Base-by-base conservation (phyloP, 1,139 yeast genomes). In the Geotrichum cucujoidarum region DNA sequence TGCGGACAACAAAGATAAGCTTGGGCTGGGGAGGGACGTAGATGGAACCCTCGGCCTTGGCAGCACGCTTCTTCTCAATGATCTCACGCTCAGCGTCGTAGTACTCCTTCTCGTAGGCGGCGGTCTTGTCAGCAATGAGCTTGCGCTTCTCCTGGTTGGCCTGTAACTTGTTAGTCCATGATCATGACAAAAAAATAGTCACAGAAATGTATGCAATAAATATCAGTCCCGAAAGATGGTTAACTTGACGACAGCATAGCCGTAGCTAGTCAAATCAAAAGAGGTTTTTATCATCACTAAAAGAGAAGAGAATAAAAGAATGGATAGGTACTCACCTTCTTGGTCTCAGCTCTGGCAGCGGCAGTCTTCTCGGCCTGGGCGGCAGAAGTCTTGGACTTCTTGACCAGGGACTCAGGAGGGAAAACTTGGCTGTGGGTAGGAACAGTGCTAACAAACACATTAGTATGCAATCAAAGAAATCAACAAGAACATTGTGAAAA, bases 181-280 rank as follows among this genome's bases (percentile, higher is more conserved):
- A 51, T 55, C 53, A 43, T 59, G 63, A 63, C 57, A 40, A 24
- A 30, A 32, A 24, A 24, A 24, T 10, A 10, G 10, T 6, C 27
- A 24, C 39, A 46, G 38, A 25, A n/a, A 27, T 30, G 27, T 8
- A 32, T 52, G 37, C 20, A 31, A 33, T 34, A 37, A 31, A 51
- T 47, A 68, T 89, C 97, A 89, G 97, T 75, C 96, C 95, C 95
- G 97, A 89, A 89, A 89, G 97, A 89, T 89, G 97, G 97, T 89
- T 88, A 83, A 83, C 84, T 73, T 77, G 80, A 82, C 71, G 90
- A 87, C 96, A 83, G 71, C 96, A 89, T 83, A 65, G 96, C 65
- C 57, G 51, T 41, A 49, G 65, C 69, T 65, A 65, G 69, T 58
- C 63, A 63, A 55, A 47, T 42, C 40, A 36, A 31, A 46, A 47